Evolutionary conservation across 179 eudicot species (phyloP).

Genomic region (Gypsophila paniculata): DNA sequence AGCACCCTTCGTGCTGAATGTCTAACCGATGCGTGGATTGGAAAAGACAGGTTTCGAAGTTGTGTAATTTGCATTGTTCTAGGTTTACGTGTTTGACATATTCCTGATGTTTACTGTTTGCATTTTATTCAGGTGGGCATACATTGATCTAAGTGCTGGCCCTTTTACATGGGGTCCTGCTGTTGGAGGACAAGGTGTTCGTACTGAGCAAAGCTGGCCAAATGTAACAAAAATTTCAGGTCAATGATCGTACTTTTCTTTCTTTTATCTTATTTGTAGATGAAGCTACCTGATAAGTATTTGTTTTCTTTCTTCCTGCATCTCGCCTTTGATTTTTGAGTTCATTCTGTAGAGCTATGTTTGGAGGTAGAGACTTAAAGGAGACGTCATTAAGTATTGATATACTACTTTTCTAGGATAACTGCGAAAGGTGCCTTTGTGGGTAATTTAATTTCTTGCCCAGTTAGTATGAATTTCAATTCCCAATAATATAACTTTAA

Average conservation of each 20-base stretch:
- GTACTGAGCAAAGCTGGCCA: conserved; percentile 91
- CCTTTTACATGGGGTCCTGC: conserved; percentile 99
- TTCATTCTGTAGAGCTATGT: not conserved
- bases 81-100: not conserved
- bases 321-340: not conserved
- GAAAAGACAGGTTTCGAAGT: conserved; percentile 60
- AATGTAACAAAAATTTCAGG: conserved; percentile 86
- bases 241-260: conserved; percentile 19
- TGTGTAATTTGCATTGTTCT: not conserved
- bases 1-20: conserved; percentile 76
- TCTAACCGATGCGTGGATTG: conserved; percentile 95
- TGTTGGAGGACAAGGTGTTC: conserved; percentile 99
- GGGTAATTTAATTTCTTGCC: not conserved
- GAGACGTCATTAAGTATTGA: not conserved
- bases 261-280: conserved; percentile 3
- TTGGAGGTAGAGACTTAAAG: conserved; percentile 7
- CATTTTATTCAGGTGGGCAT: conserved; percentile 70
- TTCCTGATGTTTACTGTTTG: conserved; percentile 16
- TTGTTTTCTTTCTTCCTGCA: conserved; percentile 1
- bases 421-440: not conserved
- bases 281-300: conserved; percentile 8
- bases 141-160: conserved; percentile 88
- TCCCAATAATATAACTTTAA: not conserved
- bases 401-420: not conserved
- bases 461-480: not conserved